Base-by-base conservation (phyloP, 176 grass and related monocot genomes). In the Musa beccarii region DNA sequence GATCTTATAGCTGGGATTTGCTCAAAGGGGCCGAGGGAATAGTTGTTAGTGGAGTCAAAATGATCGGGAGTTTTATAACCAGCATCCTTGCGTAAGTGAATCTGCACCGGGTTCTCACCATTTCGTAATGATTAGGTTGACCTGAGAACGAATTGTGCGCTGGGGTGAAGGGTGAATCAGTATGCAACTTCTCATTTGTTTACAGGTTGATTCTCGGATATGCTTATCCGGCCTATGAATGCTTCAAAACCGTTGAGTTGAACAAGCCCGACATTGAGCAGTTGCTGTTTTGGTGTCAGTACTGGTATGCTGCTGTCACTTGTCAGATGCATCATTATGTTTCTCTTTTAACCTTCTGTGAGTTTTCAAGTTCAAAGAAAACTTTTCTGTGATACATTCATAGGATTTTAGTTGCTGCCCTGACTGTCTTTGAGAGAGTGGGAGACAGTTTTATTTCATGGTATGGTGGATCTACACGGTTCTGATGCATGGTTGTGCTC, bases 251-350 rank as follows among this genome's bases (percentile, higher is more conserved):
- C 14, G 90, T 98, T 74, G 94, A 98, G 77, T 84, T 98, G 84
- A 98, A 98, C 68, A 98, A 87, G 78, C 94, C 94, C 23, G 90
- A 93, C 79, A 98, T 98, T 21, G 90, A 87, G 78, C 88, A 93
- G 78, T 90, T 98, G 76, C 82, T 93, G 81, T 98, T 98, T 82
- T 98, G 94, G 94, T 98, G 94, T 78, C 94, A 98, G 74, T 98
- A 98, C 75, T 98, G 94, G 94, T 98, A 89, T 64, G 83, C 56
- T 69, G 53, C 68, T 73, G 59, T 54, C 25, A 21, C 69, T 9
- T 57, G 17, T 59, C 26, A 11, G 26, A 8, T 53, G 17, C 24
- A 56, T 57, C 2, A 28, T 76, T 49, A 19, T 9, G 55, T 17
- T 59, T 26, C 26, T 69, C 43, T 56, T 9, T 76, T n/a, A 15